Evolutionary conservation across 2,329 filamentous ascomycete genomes (phyloP).

Genomic region (Pezicula neosporulosa): DNA sequence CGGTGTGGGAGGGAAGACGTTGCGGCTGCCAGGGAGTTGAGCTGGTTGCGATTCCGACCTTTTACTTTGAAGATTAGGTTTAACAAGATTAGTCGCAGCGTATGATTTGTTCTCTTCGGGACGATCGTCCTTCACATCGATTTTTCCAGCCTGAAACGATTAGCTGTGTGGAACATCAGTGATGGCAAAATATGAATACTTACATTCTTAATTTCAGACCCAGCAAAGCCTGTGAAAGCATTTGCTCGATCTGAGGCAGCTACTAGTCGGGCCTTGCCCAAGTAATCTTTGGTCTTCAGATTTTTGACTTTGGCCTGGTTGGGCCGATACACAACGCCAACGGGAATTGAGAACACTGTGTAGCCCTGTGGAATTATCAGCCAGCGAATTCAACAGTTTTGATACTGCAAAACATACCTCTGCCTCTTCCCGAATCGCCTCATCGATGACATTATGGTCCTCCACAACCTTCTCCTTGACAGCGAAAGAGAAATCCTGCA

Average conservation of each 20-base stretch:
- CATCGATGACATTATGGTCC: constrained; percentile 96
- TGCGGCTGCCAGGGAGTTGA: constrained; percentile 74
- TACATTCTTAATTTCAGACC: constrained; percentile 74
- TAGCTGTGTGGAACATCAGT: constrained; percentile 4
- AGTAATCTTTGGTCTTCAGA: constrained; percentile 94
- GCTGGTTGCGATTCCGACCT: constrained; percentile 64
- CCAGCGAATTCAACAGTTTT: background rate
- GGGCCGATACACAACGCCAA: constrained; percentile 90
- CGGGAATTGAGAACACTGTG: constrained; percentile 96
- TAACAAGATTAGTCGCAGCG: constrained; percentile 89
- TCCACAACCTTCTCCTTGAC: constrained; percentile 95
- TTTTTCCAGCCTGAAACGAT: constrained; percentile 43
- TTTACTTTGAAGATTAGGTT: constrained; percentile 75
- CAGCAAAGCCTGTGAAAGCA: constrained; percentile 78
- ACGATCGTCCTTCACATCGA: constrained; percentile 70
- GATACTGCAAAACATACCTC: constrained; percentile 55
- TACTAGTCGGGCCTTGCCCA: constrained; percentile 91
- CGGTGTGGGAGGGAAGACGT: constrained; percentile 95
- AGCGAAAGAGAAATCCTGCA: constrained; percentile 87
- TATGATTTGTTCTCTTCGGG: constrained; percentile 83
- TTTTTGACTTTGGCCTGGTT: constrained; percentile 99
- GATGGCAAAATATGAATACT: constrained; percentile 22
- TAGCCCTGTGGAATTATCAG: constrained; percentile 64
- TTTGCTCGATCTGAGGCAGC: constrained; percentile 80
- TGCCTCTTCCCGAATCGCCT: constrained; percentile 89